phyloP scores from a whole-genome alignment of 2,329 filamentous ascomycete genomes.

The Arthrobotrys megalospora region DNA sequence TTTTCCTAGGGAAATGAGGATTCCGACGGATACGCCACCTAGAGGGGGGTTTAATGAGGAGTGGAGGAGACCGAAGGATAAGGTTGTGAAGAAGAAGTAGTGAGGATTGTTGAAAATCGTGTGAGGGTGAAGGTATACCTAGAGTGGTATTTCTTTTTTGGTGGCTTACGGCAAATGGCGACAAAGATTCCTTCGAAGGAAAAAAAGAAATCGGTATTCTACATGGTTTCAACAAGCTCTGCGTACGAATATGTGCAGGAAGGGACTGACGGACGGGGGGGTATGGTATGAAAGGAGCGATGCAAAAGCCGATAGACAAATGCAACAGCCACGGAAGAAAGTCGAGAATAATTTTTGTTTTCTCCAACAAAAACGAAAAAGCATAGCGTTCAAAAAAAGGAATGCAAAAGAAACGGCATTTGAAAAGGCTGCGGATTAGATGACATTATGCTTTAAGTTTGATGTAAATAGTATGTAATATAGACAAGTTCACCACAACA shows the following conservation, averaged over 20 bases:
- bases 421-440: slow-evolving; percentile 42
- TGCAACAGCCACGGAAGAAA: slow-evolving; percentile 28
- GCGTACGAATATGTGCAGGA: slow-evolving; percentile 25
- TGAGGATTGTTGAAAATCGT: background rate
- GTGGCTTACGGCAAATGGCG: slow-evolving; percentile 16
- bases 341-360: background rate
- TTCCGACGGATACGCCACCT: slow-evolving; percentile 85
- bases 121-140: background rate
- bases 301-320: slow-evolving; percentile 51
- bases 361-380: slow-evolving; percentile 14
- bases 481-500: slow-evolving; percentile 54
- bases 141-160: slow-evolving; percentile 30
- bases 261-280: background rate
- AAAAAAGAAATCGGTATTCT: slow-evolving; percentile 37
- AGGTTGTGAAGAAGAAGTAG: slow-evolving; percentile 63
- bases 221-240: slow-evolving; percentile 38
- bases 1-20: slow-evolving; percentile 87
- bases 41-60: slow-evolving; percentile 90
- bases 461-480: slow-evolving; percentile 61
- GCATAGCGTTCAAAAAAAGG: slow-evolving; percentile 20
- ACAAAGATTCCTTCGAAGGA: slow-evolving; percentile 3
- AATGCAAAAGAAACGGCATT: slow-evolving; percentile 37
- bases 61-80: slow-evolving; percentile 77
- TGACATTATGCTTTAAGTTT: slow-evolving; percentile 49
- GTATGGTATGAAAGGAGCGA: slow-evolving; percentile 57